Evolutionary conservation across 2,329 filamentous ascomycete species (phyloP), one percentile per base, ranked within the genome.

Genomic region (Alternaria novae-zelandiae): DNA sequence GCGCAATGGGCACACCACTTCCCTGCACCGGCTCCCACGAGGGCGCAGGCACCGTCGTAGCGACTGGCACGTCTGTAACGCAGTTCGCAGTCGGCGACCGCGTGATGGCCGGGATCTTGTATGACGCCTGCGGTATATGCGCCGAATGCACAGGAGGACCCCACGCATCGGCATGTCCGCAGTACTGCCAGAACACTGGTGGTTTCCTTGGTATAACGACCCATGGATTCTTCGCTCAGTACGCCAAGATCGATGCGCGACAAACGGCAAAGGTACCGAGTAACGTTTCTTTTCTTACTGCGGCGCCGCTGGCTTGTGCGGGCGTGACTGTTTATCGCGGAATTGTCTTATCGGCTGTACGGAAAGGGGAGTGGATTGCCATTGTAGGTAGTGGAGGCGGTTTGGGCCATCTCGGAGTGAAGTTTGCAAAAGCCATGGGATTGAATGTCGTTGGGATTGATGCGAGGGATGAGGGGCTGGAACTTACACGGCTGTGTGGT

Each of bases 361-460:
- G 28, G 15, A 15, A 51, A 3, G 47, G 47, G 12, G 26, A n/a
- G 15, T 51, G 47, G 47, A 32, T 51, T 30, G 47, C 26, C 3
- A 6, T 30, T 3, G 17, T 51, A 6, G 47, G 47, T 4, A 51
- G 47, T 20, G 47, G 47, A 51, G 17, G 26, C 7, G 47, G 47
- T 1, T 28, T 32, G 12, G 47, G 47, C 20, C 47, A 51, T 61
- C 82, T 95, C 68, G 92, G 92, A 13, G 84, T 91, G 68, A 93
- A 97, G 82, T 96, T 96, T 81, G 93, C 92, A 53, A 91, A 90
- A 80, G 93, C 93, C 50, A 94, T 96, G 91, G 93, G 94, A 57
- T 82, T 96, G 54, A 86, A 89, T 66, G 84, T 89, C 67, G 88
- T 97, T 73, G 93, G 90, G 69, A 93, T 97, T 71, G 94, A 97